Evolutionary conservation across 139 green algal species (phyloP), one percentile per base, ranked within the genome.

Genomic region (Haematococcus lacustris): DNA sequence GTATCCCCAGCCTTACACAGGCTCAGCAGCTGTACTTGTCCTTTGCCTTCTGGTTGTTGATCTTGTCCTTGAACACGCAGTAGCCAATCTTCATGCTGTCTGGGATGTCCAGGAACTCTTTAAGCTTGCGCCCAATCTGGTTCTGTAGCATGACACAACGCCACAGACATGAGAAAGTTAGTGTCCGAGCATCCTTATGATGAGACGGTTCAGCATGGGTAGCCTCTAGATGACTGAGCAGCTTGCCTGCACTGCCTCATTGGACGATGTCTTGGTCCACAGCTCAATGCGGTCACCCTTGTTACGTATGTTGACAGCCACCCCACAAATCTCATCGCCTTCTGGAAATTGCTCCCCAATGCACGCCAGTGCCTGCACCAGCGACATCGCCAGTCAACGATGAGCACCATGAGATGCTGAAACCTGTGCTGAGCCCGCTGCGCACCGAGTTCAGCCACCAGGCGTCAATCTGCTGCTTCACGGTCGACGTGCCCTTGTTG

Each of bases 331-430:
- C 74, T 99, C 96, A 6, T 97, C 90, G 7, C 90, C 86, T 41
- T 98, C 94, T 7, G 88, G 84, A 75, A 98, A 98, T 86, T 99
- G 96, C 87, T 99, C 96, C 30, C 96, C 95, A 35, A 99, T 97
- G 80, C 93, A 91, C n/a, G 89, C 92, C 62, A 99, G 86, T 70
- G 98, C 73, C 90, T 95, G 88, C 63, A 66, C 1, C 6, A 43
- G 33, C 43, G 66, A 70, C 34, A 23, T 39, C 41, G 35, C 41
- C 32, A 30, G 50, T 26, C 23, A 51, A 23, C 25, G 64, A 28
- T 32, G 39, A 43, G 60, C 60, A 66, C 60, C 30, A 21, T 43
- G n/a, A n/a, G n/a, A n/a, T n/a, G n/a, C n/a, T n/a, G n/a, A n/a
- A n/a, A n/a, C 43, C 43, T 17, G 17, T 53, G 43, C 43, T 17